Conservation (phyloP, 768 basidiomycete species). For the Russula brevipes region DNA sequence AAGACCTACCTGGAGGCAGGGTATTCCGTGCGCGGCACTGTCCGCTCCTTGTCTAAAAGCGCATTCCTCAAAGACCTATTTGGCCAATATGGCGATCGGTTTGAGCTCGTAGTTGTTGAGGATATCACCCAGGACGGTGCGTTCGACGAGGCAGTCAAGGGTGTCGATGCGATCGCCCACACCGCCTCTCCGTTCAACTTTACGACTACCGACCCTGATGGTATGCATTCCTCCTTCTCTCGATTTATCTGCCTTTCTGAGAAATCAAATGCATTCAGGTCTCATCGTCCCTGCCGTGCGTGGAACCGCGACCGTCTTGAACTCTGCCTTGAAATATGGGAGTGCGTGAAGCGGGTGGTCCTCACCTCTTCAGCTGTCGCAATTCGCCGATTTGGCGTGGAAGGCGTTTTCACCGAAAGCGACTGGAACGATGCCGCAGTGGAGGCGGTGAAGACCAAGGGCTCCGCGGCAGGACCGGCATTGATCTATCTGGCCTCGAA, state of each 20-base stretch:
- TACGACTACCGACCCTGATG: conserved; percentile 39
- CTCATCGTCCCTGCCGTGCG: conserved; percentile 67
- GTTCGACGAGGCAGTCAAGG: conserved; percentile 76
- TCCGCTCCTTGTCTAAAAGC: conserved; percentile 58
- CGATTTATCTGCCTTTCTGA: neutral
- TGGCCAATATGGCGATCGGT: conserved; percentile 46
- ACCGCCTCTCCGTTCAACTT: conserved; percentile 58
- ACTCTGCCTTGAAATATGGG: conserved; percentile 53
- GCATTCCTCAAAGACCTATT: conserved; percentile 52
- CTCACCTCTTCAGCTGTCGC: conserved; percentile 56
- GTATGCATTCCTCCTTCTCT: conserved; percentile 20
- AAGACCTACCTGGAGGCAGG: conserved; percentile 53
- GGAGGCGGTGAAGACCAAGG: conserved; percentile 43
- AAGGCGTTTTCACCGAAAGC: conserved; percentile 25
- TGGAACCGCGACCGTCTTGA: conserved; percentile 61
- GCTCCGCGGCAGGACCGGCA: conserved; percentile 37
- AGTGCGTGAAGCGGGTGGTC: conserved; percentile 56
- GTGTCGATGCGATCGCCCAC: conserved; percentile 66
- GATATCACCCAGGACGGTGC: conserved; percentile 61
- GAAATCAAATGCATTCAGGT: conserved; percentile 37
- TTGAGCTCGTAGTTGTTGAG: conserved; percentile 61
- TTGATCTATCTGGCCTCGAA: conserved; percentile 54
- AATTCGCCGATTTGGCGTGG: conserved; percentile 30
- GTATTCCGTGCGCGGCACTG: conserved; percentile 60
- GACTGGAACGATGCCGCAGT: conserved; percentile 54